These are phyloP conservation scores for Fusarium albosuccineum DNA, from an alignment of 2,329 filamentous ascomycete genomes.

Conservation along the genomic window DNA sequence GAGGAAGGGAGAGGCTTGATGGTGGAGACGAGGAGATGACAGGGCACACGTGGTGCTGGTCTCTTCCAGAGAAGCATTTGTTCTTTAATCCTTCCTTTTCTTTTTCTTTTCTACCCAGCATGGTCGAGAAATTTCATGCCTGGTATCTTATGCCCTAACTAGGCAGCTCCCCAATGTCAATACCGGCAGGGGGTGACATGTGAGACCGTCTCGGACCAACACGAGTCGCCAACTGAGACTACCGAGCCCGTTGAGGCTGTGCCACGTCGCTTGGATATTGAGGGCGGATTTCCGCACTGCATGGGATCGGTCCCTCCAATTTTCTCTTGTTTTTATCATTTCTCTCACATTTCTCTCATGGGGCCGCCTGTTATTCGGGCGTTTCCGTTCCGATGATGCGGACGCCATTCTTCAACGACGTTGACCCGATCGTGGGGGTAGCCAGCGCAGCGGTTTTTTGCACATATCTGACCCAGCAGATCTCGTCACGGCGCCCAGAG, in stretches of 20 bases:
- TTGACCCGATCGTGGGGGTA: constrained; percentile 12
- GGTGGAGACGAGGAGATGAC: too few species aligned
- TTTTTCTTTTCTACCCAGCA: too few species aligned
- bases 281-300: not conserved
- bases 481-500: constrained; percentile 42
- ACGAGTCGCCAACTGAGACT: not conserved
- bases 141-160: too few species aligned
- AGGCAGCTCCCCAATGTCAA: too few species aligned
- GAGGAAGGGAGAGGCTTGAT: too few species aligned
- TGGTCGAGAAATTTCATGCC: too few species aligned
- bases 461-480: constrained; percentile 36
- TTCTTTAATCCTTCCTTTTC: too few species aligned
- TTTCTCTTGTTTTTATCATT: not conserved
- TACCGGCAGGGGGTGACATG: too few species aligned
- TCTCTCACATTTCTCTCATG: not conserved
- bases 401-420: not conserved
- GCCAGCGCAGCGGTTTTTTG: constrained; percentile 44
- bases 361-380: not conserved
- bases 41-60: too few species aligned
- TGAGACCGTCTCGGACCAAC: too few species aligned
- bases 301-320: not conserved
- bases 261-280: not conserved
- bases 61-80: too few species aligned
- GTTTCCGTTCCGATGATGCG: not conserved
- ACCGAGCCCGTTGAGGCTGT: not conserved